A percentile compares a stretch with the other conserved stretches of the same genome.
These are phyloP conservation scores for Manihot esculenta DNA, from an alignment of 441 rosid genomes.

Conservation along the genomic window DNA sequence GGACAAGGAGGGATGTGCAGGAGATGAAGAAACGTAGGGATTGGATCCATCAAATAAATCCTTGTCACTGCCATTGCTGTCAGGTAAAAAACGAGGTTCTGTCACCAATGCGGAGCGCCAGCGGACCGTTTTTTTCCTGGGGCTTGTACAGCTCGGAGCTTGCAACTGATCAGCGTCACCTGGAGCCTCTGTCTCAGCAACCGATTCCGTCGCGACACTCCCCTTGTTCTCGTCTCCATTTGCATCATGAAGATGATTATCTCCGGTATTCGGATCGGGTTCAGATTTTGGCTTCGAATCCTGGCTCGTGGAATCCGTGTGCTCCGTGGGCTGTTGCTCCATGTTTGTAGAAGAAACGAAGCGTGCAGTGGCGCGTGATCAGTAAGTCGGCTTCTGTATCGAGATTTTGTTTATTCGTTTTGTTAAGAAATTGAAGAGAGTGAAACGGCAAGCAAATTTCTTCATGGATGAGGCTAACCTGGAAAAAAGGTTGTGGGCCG, in stretches of 20 bases:
- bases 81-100: slow-evolving; percentile 36
- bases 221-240: slow-evolving; percentile 26
- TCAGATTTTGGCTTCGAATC: slow-evolving; percentile 23
- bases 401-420: background rate
- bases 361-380: slow-evolving; percentile 11
- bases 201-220: slow-evolving; percentile 34
- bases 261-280: slow-evolving; percentile 25
- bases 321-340: slow-evolving; percentile 44
- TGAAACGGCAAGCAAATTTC: too few relatives aligned
- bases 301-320: slow-evolving; percentile 28
- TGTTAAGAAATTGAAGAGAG: background rate
- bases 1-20: slow-evolving; percentile 36
- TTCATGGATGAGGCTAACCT: background rate
- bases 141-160: slow-evolving; percentile 26
- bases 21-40: slow-evolving; percentile 49
- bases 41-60: slow-evolving; percentile 42
- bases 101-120: slow-evolving; percentile 84
- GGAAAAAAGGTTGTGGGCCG: slow-evolving; percentile 19
- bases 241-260: slow-evolving; percentile 4
- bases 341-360: slow-evolving; percentile 24
- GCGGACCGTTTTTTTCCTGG: slow-evolving; percentile 66
- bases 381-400: background rate
- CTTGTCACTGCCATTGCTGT: background rate
- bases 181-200: slow-evolving; percentile 1
- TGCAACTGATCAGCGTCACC: slow-evolving; percentile 19